These are phyloP conservation scores for Podospora pseudopauciseta DNA, from an alignment of 495 filamentous ascomycete species.

Conservation along the genomic window DNA sequence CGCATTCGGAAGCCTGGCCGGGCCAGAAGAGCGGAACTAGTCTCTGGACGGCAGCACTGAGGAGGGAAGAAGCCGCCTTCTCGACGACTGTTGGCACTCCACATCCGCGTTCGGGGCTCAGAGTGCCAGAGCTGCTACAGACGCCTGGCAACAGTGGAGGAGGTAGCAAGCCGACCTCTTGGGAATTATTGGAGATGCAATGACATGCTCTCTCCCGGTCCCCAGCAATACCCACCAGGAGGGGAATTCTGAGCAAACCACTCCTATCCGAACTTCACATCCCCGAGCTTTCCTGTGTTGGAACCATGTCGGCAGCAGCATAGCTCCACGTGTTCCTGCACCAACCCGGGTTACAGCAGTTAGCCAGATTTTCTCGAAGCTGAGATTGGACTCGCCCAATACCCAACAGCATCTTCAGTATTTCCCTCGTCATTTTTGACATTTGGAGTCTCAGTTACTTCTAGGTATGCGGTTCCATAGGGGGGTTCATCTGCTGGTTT, in stretches of 20 bases:
- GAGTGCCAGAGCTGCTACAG: conserved; percentile 4
- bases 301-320: conserved; percentile 2
- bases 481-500: background rate
- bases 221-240: background rate
- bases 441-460: background rate
- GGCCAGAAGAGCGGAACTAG: conserved; percentile 12
- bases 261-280: background rate
- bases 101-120: conserved; percentile 22
- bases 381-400: conserved; percentile 12
- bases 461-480: background rate
- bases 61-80: conserved; percentile 7
- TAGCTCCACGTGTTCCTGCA: conserved; percentile 31
- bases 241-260: background rate
- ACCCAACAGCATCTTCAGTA: background rate
- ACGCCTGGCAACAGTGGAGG: background rate
- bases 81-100: conserved; percentile 20
- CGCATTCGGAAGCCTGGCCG: conserved; percentile 31
- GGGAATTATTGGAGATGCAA: background rate
- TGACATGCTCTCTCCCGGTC: background rate
- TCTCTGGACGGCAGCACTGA: conserved; percentile 18
- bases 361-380: conserved; percentile 19
- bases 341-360: conserved; percentile 17
- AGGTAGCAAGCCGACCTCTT: conserved; percentile 15
- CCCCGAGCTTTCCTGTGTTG: conserved; percentile 1
- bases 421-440: background rate